A percentile compares a stretch with the other conserved stretches of the same genome.
phyloP scores from a whole-genome alignment of 208 protist genomes.

The Kentomonas sorsogonicus region DNA sequence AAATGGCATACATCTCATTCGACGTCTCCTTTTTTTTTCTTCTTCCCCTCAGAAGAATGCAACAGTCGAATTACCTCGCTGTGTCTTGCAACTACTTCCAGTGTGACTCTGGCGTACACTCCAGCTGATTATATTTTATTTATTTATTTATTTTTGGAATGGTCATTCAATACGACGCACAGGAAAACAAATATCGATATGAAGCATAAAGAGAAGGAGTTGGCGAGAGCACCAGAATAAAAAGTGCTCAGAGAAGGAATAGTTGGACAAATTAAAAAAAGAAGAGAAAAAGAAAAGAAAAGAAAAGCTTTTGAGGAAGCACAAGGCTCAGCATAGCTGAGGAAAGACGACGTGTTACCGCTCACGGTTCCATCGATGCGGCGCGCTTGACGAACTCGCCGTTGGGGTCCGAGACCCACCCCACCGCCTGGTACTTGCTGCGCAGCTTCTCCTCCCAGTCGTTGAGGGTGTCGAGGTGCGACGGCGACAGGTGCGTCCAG shows the following conservation, averaged over 20 bases:
- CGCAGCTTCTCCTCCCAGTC: constrained; percentile 83
- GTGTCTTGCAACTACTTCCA: neutral
- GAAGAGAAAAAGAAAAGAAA: constrained; percentile 3
- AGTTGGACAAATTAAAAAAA: constrained; percentile 6
- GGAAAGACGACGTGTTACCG: neutral
- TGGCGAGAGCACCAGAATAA: neutral
- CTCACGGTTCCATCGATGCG: constrained; percentile 37
- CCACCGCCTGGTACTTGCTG: constrained; percentile 76
- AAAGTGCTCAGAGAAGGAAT: neutral
- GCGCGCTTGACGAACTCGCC: constrained; percentile 48
- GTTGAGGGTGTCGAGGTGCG: constrained; percentile 62
- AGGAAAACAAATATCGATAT: constrained; percentile 31
- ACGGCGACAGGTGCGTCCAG: constrained; percentile 68
- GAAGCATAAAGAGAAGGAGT: constrained; percentile 18
- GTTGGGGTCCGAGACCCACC: constrained; percentile 64
- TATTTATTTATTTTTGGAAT: neutral
- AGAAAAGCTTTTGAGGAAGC: constrained; percentile 3
- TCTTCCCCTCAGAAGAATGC: neutral
- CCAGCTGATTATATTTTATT: neutral
- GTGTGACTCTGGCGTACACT: neutral
- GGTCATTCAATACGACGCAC: constrained; percentile 22
- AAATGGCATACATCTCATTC: neutral
- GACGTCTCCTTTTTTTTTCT: neutral
- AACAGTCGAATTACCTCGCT: neutral
- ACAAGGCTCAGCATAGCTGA: neutral